Base-by-base conservation (phyloP, 192 early-diverging fungal species). In the Lobosporangium transversale region DNA sequence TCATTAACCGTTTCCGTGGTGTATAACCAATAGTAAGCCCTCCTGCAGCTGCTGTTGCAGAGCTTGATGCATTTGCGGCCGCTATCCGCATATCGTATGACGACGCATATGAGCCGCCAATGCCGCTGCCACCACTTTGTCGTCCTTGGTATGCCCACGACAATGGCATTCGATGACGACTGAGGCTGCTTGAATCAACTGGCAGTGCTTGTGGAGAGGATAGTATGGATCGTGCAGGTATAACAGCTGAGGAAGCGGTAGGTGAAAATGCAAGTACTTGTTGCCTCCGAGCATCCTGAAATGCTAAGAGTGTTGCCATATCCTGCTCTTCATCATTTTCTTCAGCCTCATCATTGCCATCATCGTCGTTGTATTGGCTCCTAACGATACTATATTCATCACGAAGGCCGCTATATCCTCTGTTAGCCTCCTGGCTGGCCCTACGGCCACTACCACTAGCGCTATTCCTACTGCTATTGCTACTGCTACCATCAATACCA, bases 251-350 rank as follows among this genome's bases (percentile, higher is more conserved):
- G 7, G 73, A 67, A 0, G 58, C 65, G 1, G 58, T 56, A 1
- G 73, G 59, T 11, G 73, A 62, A 29, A 62, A 55, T 10, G 53
- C 64, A 35, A 49, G 62, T 0, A 62, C 53, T 44, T 76, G 59
- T 12, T 62, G 71, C 21, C 73, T 53, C 37, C 64, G 20, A 17
- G 64, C 64, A 15, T 76, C 73, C 33, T 76, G 73, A 10, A 63
- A 67, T 23, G 73, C 73, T 15, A 76, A 37, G 9, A 76, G 47
- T 2, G 64, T 64, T 4, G 63, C 73, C 73, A 76, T 76, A 52
- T 76, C 73, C 24, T 76, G 73, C 6, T 76, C 70, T 32, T 65
- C 70, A 12, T 63, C 70, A 33, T 64, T n/a, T 14, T 40, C 37
- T 14, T 40, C 8, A 7, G 37, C 70, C 12, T 75, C 56, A 35